Percentiles rank a stretch among this genome's conserved stretches.
Evolutionary conservation across 805 yeast genomes (phyloP).

Genomic region (Kodamaea neixiangensis): DNA sequence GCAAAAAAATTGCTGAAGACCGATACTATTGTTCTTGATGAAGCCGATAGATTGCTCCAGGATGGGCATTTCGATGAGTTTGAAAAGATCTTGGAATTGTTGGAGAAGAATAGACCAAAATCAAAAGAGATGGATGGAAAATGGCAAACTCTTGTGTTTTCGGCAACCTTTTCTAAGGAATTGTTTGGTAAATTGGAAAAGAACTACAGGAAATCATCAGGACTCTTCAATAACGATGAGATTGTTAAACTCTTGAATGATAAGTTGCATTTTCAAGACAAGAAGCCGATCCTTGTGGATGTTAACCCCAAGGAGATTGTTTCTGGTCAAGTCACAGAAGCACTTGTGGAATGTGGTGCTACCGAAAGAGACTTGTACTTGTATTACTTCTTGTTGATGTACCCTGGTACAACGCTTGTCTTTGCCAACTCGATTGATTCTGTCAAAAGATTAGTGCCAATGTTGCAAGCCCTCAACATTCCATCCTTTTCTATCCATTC

Average conservation of each 20-base stretch:
- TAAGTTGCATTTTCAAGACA: slow-evolving; percentile 70
- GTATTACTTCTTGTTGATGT: slow-evolving; percentile 82
- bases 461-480: slow-evolving; percentile 67
- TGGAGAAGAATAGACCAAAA: slow-evolving; percentile 51
- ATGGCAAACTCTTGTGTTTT: slow-evolving; percentile 89
- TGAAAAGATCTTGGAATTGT: slow-evolving; percentile 70
- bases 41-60: slow-evolving; percentile 92
- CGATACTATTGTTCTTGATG: slow-evolving; percentile 74
- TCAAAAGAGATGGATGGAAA: slow-evolving; percentile 38
- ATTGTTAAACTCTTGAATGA: slow-evolving; percentile 64
- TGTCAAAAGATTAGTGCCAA: slow-evolving; percentile 81
- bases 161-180: slow-evolving; percentile 88
- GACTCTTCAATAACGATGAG: slow-evolving; percentile 51
- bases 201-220: slow-evolving; percentile 23
- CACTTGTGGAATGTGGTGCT: slow-evolving; percentile 88
- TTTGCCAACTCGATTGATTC: slow-evolving; percentile 96
- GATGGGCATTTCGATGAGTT: slow-evolving; percentile 96
- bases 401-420: slow-evolving; percentile 86
- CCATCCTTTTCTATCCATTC: slow-evolving; percentile 83
- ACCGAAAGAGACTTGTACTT: slow-evolving; percentile 86
- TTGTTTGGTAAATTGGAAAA: slow-evolving; percentile 72
- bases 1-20: slow-evolving; percentile 45
- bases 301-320: slow-evolving; percentile 84
- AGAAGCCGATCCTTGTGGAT: slow-evolving; percentile 72
- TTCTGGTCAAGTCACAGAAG: slow-evolving; percentile 74